Evolutionary conservation across 1,284 basidiomycete genomes (phyloP), one percentile per base, ranked within the genome.

Genomic region (Sanghuangporus baumii): DNA sequence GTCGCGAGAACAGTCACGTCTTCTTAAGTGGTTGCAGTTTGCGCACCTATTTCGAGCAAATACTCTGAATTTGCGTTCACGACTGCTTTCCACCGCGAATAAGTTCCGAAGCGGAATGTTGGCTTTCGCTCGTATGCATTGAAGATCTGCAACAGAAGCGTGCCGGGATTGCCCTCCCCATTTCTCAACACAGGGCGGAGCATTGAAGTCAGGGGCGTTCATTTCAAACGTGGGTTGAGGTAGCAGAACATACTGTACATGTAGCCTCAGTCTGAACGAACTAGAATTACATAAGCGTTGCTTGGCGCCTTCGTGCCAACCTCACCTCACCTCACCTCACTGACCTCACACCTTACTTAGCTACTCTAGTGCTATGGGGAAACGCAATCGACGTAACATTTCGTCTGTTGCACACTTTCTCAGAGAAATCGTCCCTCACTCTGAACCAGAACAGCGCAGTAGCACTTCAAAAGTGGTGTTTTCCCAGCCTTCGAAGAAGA

Each of bases 401-500:
- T 52, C 61, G 8, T 52, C 56, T 37, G 31, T 62, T 31, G 55
- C 56, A 6, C 47, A 46, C 18, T 62, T 62, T 54, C 47, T 62
- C n/a, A 59, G 59, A n/a, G 37, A 47, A n/a, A 50, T 7, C 16
- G 3, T 37, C 7, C 6, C 14, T n/a, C 37, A 26, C 11, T 37
- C 11, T 14, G 31, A 54, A 14, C 11, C 34, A 3, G 14, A 12
- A 14, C 2, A 23, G 7, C 9, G 16, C 47, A 16, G 23, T 9
- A 23, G 12, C 6, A 16, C 5, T 31, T 4, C 6, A 7, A 34
- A 36, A 18, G 31, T 31, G 36, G 31, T 6, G 31, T 1, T 12
- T 2, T 0, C 14, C 9, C 12, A 23, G 11, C 37, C 26, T 41
- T 68, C 66, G 46, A 70, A 73, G 11, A 55, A 54, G 20, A 78